Evolutionary conservation across 2,329 filamentous ascomycete species (phyloP).

Genomic region (Trichoderma semiorbis): DNA sequence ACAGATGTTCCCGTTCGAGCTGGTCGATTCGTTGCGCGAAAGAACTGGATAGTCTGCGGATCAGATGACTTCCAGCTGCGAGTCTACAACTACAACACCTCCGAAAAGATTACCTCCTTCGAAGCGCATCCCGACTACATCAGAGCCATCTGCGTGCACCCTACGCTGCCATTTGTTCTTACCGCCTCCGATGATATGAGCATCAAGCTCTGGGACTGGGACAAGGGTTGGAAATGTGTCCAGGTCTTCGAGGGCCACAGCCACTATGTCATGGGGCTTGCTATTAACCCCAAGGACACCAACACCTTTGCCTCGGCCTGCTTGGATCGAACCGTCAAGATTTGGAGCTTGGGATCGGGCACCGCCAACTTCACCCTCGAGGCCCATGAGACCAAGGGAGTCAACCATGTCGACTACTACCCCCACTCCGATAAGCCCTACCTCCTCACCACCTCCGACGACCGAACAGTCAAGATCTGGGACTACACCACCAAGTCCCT

Average conservation of each 20-base stretch:
- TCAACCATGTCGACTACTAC: constrained; percentile 95
- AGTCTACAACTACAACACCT: constrained; percentile 99
- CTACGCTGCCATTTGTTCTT: constrained; percentile 89
- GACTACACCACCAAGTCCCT: constrained; percentile 98
- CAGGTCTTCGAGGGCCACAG: constrained; percentile 95
- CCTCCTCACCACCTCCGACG: constrained; percentile 92
- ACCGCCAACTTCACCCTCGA: constrained; percentile 95
- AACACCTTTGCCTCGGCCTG: constrained; percentile 91
- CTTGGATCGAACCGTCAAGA: constrained; percentile 94
- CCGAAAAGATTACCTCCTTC: constrained; percentile 95
- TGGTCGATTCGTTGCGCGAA: constrained; percentile 91
- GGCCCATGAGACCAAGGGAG: constrained; percentile 93
- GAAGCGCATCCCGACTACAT: constrained; percentile 99
- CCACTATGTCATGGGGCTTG: constrained; percentile 94
- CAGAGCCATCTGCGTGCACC: constrained; percentile 91
- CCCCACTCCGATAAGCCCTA: constrained; percentile 75
- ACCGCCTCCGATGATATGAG: constrained; percentile 98
- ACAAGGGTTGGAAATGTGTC: constrained; percentile 96
- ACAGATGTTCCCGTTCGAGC: constrained; percentile 97
- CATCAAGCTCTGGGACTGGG: constrained; percentile 99
- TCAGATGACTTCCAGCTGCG: constrained; percentile 86
- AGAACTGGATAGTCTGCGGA: constrained; percentile 98
- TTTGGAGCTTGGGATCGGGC: constrained; percentile 93
- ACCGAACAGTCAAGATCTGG: constrained; percentile 96
- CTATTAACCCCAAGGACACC: constrained; percentile 96